These are phyloP conservation scores for Cajanus cajan DNA, from an alignment of 306 rosid genomes.

Conservation along the genomic window DNA sequence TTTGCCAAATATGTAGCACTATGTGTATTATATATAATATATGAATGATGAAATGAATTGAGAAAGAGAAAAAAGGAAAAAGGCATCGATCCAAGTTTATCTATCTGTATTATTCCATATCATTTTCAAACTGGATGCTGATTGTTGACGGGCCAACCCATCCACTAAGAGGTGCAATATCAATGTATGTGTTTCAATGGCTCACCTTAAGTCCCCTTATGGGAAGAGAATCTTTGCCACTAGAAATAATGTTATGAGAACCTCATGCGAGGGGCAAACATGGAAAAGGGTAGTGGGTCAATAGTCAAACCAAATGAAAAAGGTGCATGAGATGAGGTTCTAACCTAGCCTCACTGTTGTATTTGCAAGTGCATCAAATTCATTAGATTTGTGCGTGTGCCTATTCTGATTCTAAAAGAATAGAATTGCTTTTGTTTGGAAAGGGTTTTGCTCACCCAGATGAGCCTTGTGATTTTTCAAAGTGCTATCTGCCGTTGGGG, in stretches of 20 bases:
- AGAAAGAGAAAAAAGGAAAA: neutral
- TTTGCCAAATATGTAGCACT: neutral
- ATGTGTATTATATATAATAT: too few species aligned
- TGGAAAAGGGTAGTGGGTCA: neutral
- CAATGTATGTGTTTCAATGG: conserved; percentile 27
- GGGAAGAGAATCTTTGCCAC: conserved; percentile 38
- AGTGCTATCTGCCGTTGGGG: neutral
- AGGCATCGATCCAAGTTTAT: conserved; percentile 30
- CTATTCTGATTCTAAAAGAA: conserved; percentile 33
- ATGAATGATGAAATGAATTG: neutral
- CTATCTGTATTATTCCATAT: neutral
- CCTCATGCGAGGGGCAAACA: conserved; percentile 1
- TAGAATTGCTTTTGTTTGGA: conserved; percentile 8
- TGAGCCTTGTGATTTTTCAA: conserved; percentile 13
- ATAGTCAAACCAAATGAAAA: conserved; percentile 19
- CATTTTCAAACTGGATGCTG: conserved; percentile 37
- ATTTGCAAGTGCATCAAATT: conserved; percentile 27
- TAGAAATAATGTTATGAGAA: conserved; percentile 26
- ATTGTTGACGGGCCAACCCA: conserved; percentile 23
- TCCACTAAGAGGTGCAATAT: conserved; percentile 29
- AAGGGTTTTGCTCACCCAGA: neutral
- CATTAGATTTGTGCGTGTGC: conserved; percentile 27
- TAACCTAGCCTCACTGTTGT: neutral
- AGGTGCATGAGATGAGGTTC: neutral
- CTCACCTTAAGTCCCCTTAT: neutral